These are phyloP conservation scores for Gillenia trifoliata DNA, from an alignment of 306 rosid genomes.

Conservation along the genomic window DNA sequence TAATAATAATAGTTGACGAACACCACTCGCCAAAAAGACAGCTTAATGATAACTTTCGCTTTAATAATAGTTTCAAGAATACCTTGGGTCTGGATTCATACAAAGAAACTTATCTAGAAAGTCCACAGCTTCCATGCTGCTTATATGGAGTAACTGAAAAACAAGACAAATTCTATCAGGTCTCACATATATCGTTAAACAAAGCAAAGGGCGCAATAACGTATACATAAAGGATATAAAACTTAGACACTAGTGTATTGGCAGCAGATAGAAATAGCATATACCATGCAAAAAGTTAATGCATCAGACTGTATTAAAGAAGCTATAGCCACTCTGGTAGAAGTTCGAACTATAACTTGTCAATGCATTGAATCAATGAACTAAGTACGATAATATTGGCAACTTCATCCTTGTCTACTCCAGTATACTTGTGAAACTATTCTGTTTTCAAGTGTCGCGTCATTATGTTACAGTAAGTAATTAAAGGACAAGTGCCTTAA, in stretches of 20 bases:
- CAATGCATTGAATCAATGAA: not conserved
- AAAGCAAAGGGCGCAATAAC: not conserved
- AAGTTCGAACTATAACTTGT: not conserved
- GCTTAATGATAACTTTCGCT: not conserved
- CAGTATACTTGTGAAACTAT: not conserved
- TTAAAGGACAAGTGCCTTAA: not conserved
- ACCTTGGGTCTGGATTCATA: slow-evolving; percentile 79
- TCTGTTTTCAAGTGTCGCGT: not conserved
- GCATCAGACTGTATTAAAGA: not conserved
- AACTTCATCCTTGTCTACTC: not conserved
- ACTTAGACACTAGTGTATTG: not conserved
- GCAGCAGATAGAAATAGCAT: not conserved
- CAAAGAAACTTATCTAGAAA: slow-evolving; percentile 74
- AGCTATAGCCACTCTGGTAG: not conserved
- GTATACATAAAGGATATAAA: not conserved
- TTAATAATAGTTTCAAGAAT: slow-evolving; percentile 23
- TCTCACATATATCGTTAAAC: not conserved
- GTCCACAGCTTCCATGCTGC: slow-evolving; percentile 76
- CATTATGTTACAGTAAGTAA: not conserved
- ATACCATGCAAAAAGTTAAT: not conserved
- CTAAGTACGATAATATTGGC: not conserved
- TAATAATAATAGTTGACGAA: not conserved
- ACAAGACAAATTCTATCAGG: slow-evolving; percentile 13
- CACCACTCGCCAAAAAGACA: not conserved
- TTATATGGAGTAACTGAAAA: slow-evolving; percentile 55